Evolutionary conservation across 495 filamentous ascomycete genomes (phyloP), one percentile per base, ranked within the genome.

Genomic region (Penicillium pulvis): DNA sequence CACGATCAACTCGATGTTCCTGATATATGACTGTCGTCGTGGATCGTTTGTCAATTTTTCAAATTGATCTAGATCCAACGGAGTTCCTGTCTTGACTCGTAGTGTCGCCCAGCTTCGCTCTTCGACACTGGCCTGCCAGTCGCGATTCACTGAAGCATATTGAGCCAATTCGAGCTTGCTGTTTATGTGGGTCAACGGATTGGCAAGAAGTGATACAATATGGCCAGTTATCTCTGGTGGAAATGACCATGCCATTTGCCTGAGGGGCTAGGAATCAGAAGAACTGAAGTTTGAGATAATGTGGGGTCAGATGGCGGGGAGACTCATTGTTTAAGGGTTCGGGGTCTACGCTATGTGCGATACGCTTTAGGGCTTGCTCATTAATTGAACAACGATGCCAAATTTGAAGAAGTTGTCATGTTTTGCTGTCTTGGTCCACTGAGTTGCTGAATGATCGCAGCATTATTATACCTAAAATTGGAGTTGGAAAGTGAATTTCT

Each of bases 81-180:
- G 50, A 26, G 33, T 53, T 26, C 50, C 50, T 53, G 31, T 53
- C 31, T 53, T 53, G 33, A 53, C 33, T 41, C 10, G 50, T 4
- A 51, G 7, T 51, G 1, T 51, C 30, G 30, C 28, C 49, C 50
- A 53, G 33, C 31, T 53, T 42, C 50, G 50, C 50, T 53, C 33
- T 17, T 53, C 50, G 50, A 53, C 19, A 53, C 17, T 26, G 31
- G 50, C 2, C 50, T 53, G 50, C 33, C 50, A 53, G 35, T 42
- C 12, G 50, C 50, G 50, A 26, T 53, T 41, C 31, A 53, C 50
- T 53, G 31, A 42, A 53, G 50, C 33, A 41, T 53, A 53, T 53
- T 53, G 50, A 53, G 33, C 50, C 50, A 53, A 53, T 53, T 24
- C 19, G 44, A 46, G 19, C 44, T 46, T 46, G n/a, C 19, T 46